Conservation (phyloP, 164 flowering plant species). For the Tetracentron sinense region DNA sequence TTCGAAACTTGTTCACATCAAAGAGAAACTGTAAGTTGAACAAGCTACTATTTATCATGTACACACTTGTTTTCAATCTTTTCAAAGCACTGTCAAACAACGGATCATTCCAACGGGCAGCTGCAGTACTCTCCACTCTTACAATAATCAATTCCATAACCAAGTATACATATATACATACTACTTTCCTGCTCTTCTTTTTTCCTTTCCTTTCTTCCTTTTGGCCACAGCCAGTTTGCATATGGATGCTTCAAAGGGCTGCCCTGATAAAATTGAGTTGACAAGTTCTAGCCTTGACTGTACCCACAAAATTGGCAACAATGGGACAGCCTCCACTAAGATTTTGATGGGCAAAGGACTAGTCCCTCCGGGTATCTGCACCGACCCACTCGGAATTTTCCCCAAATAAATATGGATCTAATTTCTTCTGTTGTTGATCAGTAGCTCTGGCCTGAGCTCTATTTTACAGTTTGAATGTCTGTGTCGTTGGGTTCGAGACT, state of each 20-base stretch:
- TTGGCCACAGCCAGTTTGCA: constrained; percentile 8
- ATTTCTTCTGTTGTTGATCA: constrained; percentile 22
- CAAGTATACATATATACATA: constrained; percentile 12
- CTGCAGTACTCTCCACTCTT: constrained; percentile 9
- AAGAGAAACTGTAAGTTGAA: too few species aligned
- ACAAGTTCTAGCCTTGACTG: constrained; percentile 5
- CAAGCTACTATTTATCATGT: constrained; percentile 16
- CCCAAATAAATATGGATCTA: background rate
- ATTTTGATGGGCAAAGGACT: constrained; percentile 2
- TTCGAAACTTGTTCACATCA: too few species aligned
- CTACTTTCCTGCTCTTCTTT: constrained; percentile 4
- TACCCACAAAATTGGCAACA: constrained; percentile 10
- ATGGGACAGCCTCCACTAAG: constrained; percentile 11
- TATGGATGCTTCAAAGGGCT: constrained; percentile 5
- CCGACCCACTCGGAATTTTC: too few species aligned
- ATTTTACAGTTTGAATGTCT: constrained; percentile 51
- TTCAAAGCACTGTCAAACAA: constrained; percentile 4
- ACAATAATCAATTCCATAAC: constrained; percentile 2
- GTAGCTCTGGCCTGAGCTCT: constrained; percentile 34
- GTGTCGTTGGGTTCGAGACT: constrained; percentile 70
- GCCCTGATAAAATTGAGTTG: constrained; percentile 10
- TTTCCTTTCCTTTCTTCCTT: background rate
- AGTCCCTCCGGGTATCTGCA: too few species aligned
- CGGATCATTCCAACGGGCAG: background rate
- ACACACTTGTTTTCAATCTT: constrained; percentile 10